Conservation (phyloP, 1,284 basidiomycete genomes). For the Apiotrichum sp. region DNA sequence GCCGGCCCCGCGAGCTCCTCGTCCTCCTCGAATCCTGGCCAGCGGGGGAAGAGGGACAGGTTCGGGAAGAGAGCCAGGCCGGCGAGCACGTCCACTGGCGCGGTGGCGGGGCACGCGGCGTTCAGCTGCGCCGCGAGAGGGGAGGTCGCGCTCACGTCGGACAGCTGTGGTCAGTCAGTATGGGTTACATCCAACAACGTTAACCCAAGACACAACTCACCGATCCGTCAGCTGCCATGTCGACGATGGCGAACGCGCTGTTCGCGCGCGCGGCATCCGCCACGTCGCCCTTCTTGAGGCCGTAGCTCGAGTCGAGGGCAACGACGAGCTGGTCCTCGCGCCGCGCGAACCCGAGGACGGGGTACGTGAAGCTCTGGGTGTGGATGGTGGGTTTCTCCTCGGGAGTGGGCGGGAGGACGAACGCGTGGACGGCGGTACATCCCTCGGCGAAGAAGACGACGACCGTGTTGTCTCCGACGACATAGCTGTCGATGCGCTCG, state of each 20-base stretch:
- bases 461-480: slow-evolving; percentile 24
- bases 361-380: slow-evolving; percentile 29
- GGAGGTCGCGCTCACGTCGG: neutral
- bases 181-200: neutral
- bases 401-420: slow-evolving; percentile 55
- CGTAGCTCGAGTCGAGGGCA: slow-evolving; percentile 40
- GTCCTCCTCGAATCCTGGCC: slow-evolving; percentile 45
- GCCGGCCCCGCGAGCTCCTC: slow-evolving; percentile 26
- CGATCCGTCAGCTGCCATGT: slow-evolving; percentile 18
- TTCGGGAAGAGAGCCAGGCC: slow-evolving; percentile 35
- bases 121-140: neutral
- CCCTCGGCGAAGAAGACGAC: slow-evolving; percentile 46
- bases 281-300: slow-evolving; percentile 22
- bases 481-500: slow-evolving; percentile 31
- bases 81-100: slow-evolving; percentile 14
- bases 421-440: slow-evolving; percentile 38
- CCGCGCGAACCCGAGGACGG: slow-evolving; percentile 40
- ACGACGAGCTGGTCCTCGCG: slow-evolving; percentile 26
- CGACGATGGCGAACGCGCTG: slow-evolving; percentile 4
- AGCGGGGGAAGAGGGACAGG: slow-evolving; percentile 40
- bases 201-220: slow-evolving; percentile 14
- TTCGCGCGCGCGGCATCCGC: neutral
- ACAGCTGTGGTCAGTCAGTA: slow-evolving; percentile 3
- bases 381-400: slow-evolving; percentile 12
- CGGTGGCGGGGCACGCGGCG: slow-evolving; percentile 3